Evolutionary conservation across 2,329 filamentous ascomycete species (phyloP), one percentile per base, ranked within the genome.

Genomic region (Chaetomium sp.): DNA sequence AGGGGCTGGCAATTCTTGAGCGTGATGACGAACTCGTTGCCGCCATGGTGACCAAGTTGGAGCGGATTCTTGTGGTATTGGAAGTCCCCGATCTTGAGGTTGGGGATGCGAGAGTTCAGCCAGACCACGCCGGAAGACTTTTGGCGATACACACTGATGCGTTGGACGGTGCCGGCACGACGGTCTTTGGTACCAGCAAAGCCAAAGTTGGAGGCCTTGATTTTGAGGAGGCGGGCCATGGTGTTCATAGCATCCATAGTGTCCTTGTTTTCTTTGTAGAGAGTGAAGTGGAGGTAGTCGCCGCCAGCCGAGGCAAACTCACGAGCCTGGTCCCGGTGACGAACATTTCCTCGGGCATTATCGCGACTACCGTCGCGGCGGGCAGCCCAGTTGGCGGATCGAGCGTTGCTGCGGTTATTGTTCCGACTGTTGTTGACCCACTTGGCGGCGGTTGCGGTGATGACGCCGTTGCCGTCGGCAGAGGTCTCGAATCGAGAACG

Each of bases 251-350:
- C 86, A 64, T 96, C 91, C 88, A 96, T 95, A 1, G 91, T 96
- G 68, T 96, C 91, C 68, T 92, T 91, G 73, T 96, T 96, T 73
- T 96, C 91, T 73, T 96, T 96, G 80, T 92, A 95, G 51, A 96
- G 77, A 0, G 89, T 92, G 69, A 96, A 95, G 70, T 96, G 91
- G 11, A 96, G 75, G 69, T 89, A 94, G 49, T 91, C 86, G 14
- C 88, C 89, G n/a, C 79, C 70, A 58, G 56, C 65, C 62, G 61
- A 59, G 51, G 48, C 34, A 36, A 63, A 61, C 34, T 61, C 59
- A 52, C 62, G 57, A 45, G 35, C 51, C 7, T 59, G 53, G 14
- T 62, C 58, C n/a, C 60, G 50, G 19, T 45, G 37, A 43, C 51
- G 52, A 40, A 27, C 19, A 27, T 27, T 27, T 27, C 19, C 19